Percentiles rank a stretch among this genome's conserved stretches.
phyloP scores from a whole-genome alignment of 495 filamentous ascomycete species.

The Aspergillus ostianus region DNA sequence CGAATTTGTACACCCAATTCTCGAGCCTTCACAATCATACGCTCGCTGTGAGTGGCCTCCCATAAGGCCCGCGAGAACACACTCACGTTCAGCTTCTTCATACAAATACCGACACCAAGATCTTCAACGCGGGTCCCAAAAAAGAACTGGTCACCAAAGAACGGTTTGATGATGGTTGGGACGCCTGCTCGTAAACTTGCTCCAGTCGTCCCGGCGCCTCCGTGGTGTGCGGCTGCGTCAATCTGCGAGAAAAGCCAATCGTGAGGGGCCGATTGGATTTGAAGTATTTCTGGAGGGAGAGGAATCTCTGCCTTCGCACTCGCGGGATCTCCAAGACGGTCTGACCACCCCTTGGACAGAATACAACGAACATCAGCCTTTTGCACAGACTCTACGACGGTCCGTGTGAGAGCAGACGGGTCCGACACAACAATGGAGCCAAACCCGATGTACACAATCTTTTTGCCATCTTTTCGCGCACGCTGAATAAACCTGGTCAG shows the following conservation, averaged over 20 bases:
- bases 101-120: constrained; percentile 83
- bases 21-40: constrained; percentile 84
- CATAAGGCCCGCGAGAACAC: constrained; percentile 84
- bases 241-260: constrained; percentile 96
- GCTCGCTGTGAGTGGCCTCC: constrained; percentile 82
- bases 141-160: constrained; percentile 98
- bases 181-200: constrained; percentile 89
- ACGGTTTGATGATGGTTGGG: constrained; percentile 93
- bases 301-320: constrained; percentile 62
- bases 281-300: constrained; percentile 77
- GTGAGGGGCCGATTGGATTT: constrained; percentile 88
- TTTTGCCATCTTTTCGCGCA: constrained; percentile 79
- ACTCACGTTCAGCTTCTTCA: constrained; percentile 83
- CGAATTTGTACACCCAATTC: constrained; percentile 83
- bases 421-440: constrained; percentile 95
- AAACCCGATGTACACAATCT: constrained; percentile 95
- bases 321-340: constrained; percentile 66
- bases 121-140: constrained; percentile 88
- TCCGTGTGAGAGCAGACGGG: constrained; percentile 79
- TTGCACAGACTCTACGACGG: constrained; percentile 82
- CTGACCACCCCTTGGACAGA: constrained; percentile 98
- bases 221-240: constrained; percentile 92
- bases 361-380: constrained; percentile 96
- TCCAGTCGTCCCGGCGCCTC: constrained; percentile 92
- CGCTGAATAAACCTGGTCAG: constrained; percentile 75